Base-by-base conservation (phyloP, 148 eudicot species). In the Chenopodium formosanum region DNA sequence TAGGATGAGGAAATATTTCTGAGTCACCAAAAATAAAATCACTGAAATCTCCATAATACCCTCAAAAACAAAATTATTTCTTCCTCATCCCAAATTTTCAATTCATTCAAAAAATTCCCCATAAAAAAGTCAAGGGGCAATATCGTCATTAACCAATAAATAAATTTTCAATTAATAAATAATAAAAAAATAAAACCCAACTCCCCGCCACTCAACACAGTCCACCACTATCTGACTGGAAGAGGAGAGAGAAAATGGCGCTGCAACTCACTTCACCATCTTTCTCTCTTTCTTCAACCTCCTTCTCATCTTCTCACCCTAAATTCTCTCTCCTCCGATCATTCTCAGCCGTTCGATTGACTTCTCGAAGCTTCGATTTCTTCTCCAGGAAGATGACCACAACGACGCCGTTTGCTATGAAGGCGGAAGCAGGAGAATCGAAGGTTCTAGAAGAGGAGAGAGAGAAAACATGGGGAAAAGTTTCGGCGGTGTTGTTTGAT, bases 401-500 rank as follows among this genome's bases (percentile, higher is more conserved):
- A 3, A 81, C 75, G 84, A 53, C 87, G 73, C 73, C 74, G 80
- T 87, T 86, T 56, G 88, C 92, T 47, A 84, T 83, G 88, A 88
- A 86, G 63, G 80, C 91, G 77, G 92, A 90, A 27, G 83, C 82
- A 52, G 83, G 76, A 65, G 90, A 86, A 70, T 83, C 68, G 83
- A 81, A 58, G 29, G 86, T 70, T 74, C 16, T 79, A 60, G 88
- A 84, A 37, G 74, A 75, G 44, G 84, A 77, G 68, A 67, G 75
- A 3, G 85, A 75, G 13, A 78, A 31, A 3, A 83, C 82, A 70
- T 96, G 99, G 99, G 97, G 92, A 73, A 91, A 94, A 78, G 98
- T 96, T 3, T 91, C 95, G 25, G 99, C 99, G 60, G 99, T 96
- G 80, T 65, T 96, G 83, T 96, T 96, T 53, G 99, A 96, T 48